Base-by-base conservation (phyloP, 2,329 filamentous ascomycete genomes). In the Colletotrichum tropicicola region DNA sequence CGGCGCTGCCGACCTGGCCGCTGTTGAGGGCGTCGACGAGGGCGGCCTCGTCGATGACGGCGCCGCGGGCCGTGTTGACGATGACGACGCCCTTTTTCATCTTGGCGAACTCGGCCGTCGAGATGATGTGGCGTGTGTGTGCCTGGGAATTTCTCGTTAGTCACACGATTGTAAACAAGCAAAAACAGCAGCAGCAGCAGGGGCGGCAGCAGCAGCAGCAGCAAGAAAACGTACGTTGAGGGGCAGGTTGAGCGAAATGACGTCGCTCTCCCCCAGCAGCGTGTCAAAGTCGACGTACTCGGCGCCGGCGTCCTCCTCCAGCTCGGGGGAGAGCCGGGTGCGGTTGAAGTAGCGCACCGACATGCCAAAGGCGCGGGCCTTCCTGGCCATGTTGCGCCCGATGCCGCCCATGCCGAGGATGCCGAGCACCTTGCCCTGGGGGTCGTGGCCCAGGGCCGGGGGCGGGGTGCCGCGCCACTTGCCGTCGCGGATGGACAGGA, bases 331-430 rank as follows among this genome's bases (percentile, higher is more conserved):
- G 68, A 96, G 77, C 70, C 82, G 77, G 1, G 80, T 85, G 7
- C 93, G 87, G 74, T 96, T 96, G 72, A 93, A 83, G 72, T 97
- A 96, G 51, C 89, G 84, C 12, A 92, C 83, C 44, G 78, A 85
- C 91, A 96, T 94, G 10, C 90, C 91, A 73, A 97, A 94, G 0
- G 84, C 91, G 57, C 87, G 83, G 3, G 90, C 91, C 77, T 94
- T 94, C 74, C 82, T 86, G 73, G 91, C 92, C 70, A 96, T 78
- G 72, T 93, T 93, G 35, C 90, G 83, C 0, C 93, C 93, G 66
- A 97, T 96, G 3, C 93, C 92, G 19, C 93, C 93, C 92, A 96
- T 95, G 6, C 93, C 93, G 41, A 97, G 76, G 65, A 97, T 93
- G 0, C 93, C 93, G 5, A 97, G 83, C 1, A 89, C 81, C 77